A percentile compares a stretch with the other conserved stretches of the same genome.
Evolutionary conservation across 2,329 filamentous ascomycete species (phyloP).

Genomic region (Calycina herbarum): DNA sequence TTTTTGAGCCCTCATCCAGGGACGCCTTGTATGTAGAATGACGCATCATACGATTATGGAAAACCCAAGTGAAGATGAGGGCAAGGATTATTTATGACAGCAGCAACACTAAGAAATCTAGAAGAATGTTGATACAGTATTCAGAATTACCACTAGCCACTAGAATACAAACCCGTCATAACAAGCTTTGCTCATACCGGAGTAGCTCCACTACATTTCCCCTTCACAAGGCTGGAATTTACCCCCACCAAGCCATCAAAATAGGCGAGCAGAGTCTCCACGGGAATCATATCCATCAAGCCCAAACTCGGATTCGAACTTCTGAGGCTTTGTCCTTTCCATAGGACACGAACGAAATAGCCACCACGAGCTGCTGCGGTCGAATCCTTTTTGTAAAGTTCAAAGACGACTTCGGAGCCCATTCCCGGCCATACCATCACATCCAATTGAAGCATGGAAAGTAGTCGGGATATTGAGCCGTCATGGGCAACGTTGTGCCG

Average conservation of each 20-base stretch:
- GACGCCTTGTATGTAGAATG: too few species aligned
- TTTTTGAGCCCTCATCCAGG: too few species aligned
- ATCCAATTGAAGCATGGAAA: constrained; percentile 71
- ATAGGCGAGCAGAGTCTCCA: constrained; percentile 65
- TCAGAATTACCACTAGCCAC: background rate
- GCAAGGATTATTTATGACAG: background rate
- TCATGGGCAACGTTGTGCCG: constrained; percentile 81
- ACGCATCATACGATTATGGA: too few species aligned
- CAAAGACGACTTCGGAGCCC: constrained; percentile 77
- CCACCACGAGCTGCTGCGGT: constrained; percentile 23
- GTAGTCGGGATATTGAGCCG: constrained; percentile 65
- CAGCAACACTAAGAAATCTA: background rate
- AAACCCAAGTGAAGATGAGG: too few species aligned
- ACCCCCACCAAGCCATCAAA: constrained; percentile 69
- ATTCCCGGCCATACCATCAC: constrained; percentile 84
- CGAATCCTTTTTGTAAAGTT: constrained; percentile 57
- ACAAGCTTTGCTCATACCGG: constrained; percentile 5
- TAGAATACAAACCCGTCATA: background rate
- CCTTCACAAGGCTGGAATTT: constrained; percentile 46
- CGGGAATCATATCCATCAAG: constrained; percentile 67
- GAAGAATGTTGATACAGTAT: background rate
- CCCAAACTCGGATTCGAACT: constrained; percentile 72
- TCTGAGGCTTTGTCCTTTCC: constrained; percentile 63
- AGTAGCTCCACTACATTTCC: constrained; percentile 35
- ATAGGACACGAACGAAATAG: constrained; percentile 67